Percentiles rank a stretch among this genome's conserved stretches.
These are phyloP conservation scores for Pisolithus tinctorius DNA, from an alignment of 768 basidiomycete species.

Conservation along the genomic window DNA sequence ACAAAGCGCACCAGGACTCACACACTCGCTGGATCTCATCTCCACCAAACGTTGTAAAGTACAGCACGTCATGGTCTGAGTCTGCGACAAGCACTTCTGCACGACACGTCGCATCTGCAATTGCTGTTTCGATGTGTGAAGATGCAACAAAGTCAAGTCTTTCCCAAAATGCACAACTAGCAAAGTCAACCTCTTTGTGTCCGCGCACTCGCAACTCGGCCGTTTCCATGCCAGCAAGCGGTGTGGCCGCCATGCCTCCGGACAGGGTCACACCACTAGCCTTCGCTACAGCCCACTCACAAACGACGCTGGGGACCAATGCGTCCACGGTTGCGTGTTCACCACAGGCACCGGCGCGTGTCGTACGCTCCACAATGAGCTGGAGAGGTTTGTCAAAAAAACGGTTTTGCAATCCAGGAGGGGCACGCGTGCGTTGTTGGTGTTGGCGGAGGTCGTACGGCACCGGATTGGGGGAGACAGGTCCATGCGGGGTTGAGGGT, in stretches of 20 bases:
- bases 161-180: constrained; percentile 38
- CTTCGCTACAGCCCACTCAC: constrained; percentile 65
- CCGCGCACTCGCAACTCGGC: neutral
- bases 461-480: neutral
- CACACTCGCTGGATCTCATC: constrained; percentile 81
- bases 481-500: neutral
- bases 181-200: constrained; percentile 7
- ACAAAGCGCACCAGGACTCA: constrained; percentile 30
- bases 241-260: constrained; percentile 47
- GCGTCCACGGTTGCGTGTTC: constrained; percentile 92
- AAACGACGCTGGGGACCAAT: constrained; percentile 79
- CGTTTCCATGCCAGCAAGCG: constrained; percentile 5
- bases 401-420: constrained; percentile 63
- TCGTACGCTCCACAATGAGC: constrained; percentile 77
- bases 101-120: constrained; percentile 47
- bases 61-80: constrained; percentile 79
- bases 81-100: constrained; percentile 58
- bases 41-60: constrained; percentile 76
- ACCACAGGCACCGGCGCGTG: constrained; percentile 79
- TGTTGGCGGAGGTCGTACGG: constrained; percentile 54
- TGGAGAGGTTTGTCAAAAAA: constrained; percentile 89
- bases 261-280: constrained; percentile 18
- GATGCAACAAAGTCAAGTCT: constrained; percentile 74
- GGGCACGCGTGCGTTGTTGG: constrained; percentile 64
- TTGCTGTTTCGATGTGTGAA: constrained; percentile 47